Conservation (phyloP, 2,329 filamentous ascomycete genomes). For the Pseudogymnoascus sp. region DNA sequence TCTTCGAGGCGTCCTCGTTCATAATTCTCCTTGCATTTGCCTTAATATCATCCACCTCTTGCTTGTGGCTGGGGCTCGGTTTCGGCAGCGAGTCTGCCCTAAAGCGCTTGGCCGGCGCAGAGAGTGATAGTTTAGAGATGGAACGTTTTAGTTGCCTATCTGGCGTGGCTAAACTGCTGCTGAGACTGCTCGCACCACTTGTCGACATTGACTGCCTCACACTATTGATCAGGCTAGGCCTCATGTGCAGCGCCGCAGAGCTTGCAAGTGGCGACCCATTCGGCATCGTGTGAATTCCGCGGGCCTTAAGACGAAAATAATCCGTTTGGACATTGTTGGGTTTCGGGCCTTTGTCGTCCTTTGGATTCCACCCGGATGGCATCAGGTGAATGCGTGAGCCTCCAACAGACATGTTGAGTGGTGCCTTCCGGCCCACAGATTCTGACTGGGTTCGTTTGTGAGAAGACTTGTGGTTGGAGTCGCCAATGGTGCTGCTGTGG, state of each 20-base stretch:
- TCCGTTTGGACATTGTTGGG: slow-evolving; percentile 28
- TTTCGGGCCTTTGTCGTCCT: slow-evolving; percentile 10
- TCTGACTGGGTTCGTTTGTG: slow-evolving; percentile 3
- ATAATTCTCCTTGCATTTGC: slow-evolving; percentile 9
- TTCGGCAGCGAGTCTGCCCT: slow-evolving; percentile 13
- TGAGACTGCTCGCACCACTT: slow-evolving; percentile 12
- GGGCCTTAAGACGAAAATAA: slow-evolving; percentile 29
- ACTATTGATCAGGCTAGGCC: slow-evolving; percentile 19
- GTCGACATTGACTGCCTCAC: slow-evolving; percentile 18
- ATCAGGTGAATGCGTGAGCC: not conserved
- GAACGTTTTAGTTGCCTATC: slow-evolving; percentile 15
- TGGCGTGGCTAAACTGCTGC: slow-evolving; percentile 1
- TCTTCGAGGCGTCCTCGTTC: not conserved
- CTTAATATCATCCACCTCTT: slow-evolving; percentile 15
- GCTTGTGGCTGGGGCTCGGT: slow-evolving; percentile 19
- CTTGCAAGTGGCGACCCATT: slow-evolving; percentile 25
- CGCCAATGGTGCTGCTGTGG: not conserved
- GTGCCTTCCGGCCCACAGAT: not conserved
- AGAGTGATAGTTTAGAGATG: not conserved
- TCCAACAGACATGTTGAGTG: slow-evolving; percentile 5
- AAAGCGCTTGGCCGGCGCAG: not conserved
- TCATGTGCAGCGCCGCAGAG: slow-evolving; percentile 23
- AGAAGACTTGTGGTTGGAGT: not conserved
- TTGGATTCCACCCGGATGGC: slow-evolving; percentile 4
- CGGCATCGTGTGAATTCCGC: slow-evolving; percentile 26